Conservation (phyloP, 2,329 filamentous ascomycete species). For the Torrubiellomyces zombiae region DNA sequence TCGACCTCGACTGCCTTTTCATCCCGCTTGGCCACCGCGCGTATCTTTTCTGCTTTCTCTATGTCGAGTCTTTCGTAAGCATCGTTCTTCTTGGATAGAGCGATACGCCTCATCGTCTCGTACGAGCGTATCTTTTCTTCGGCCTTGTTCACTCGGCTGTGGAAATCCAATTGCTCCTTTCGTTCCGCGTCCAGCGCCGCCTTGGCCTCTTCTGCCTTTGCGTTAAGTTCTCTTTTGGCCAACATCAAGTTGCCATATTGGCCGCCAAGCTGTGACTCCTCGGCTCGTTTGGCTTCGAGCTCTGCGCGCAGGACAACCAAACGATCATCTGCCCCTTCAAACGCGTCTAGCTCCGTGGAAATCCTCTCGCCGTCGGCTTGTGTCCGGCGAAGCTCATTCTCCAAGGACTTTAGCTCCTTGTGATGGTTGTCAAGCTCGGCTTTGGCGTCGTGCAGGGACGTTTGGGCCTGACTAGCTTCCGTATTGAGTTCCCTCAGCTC, state of each 20-base stretch:
- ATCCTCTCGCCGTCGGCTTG: slow-evolving; percentile 36
- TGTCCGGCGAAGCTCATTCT: slow-evolving; percentile 38
- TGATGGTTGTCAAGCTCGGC: slow-evolving; percentile 27
- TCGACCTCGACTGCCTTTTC: slow-evolving; percentile 29
- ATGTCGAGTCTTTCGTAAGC: slow-evolving; percentile 35
- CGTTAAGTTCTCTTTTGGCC: slow-evolving; percentile 30
- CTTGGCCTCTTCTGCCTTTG: slow-evolving; percentile 23
- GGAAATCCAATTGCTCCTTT: slow-evolving; percentile 22
- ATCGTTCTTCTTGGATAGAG: slow-evolving; percentile 44
- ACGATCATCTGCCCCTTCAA: slow-evolving; percentile 51
- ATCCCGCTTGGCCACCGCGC: slow-evolving; percentile 29
- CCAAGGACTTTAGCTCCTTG: slow-evolving; percentile 21
- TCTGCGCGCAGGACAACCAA: slow-evolving; percentile 41
- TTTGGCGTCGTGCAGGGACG: slow-evolving; percentile 30
- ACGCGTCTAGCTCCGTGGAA: slow-evolving; percentile 45
- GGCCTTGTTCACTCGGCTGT: slow-evolving; percentile 35
- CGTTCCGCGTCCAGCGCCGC: slow-evolving; percentile 15
- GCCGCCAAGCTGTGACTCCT: slow-evolving; percentile 31
- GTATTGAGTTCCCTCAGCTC: slow-evolving; percentile 36
- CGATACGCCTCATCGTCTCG: slow-evolving; percentile 31
- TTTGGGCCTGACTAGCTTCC: slow-evolving; percentile 28
- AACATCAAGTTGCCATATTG: slow-evolving; percentile 37
- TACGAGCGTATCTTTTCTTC: slow-evolving; percentile 33
- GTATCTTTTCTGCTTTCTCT: slow-evolving; percentile 25
- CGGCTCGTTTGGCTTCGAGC: slow-evolving; percentile 35